Evolutionary conservation across 1,284 basidiomycete species (phyloP).

Genomic region (Ganoderma sinense): DNA sequence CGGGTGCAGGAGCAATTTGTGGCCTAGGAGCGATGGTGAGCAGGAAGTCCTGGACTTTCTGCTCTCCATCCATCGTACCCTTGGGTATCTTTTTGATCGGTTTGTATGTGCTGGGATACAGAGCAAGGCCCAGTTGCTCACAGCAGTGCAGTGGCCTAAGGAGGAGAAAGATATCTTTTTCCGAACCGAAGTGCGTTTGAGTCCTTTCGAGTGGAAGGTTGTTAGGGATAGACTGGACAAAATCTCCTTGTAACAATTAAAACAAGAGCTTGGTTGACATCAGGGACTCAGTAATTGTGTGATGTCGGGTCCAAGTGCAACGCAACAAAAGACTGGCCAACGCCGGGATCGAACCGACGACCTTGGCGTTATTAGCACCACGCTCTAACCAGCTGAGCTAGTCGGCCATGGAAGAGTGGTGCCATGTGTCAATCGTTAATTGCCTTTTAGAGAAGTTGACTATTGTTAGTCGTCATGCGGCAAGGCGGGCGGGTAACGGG

Average conservation of each 20-base stretch:
- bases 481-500: background rate
- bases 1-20: background rate
- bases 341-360: conserved; percentile 31
- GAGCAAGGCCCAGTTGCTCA: conserved; percentile 6
- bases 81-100: conserved; percentile 10
- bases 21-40: background rate
- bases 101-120: conserved; percentile 18
- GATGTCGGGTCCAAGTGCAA: no score
- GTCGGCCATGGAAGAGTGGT: conserved; percentile 2
- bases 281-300: no score
- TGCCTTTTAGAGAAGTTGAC: background rate
- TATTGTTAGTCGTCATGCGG: conserved; percentile 23
- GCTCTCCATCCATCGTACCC: background rate
- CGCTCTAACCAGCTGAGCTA: conserved; percentile 32
- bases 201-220: conserved; percentile 14
- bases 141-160: conserved; percentile 10
- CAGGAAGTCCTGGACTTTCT: conserved; percentile 7
- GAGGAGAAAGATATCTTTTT: conserved; percentile 15
- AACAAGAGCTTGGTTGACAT: background rate
- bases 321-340: conserved; percentile 13
- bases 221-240: background rate
- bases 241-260: background rate
- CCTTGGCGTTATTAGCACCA: conserved; percentile 30
- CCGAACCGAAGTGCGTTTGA: conserved; percentile 4
- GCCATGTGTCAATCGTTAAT: background rate